These are phyloP conservation scores for Rubia peregrina DNA, from an alignment of 305 asterid species.

Conservation along the genomic window DNA sequence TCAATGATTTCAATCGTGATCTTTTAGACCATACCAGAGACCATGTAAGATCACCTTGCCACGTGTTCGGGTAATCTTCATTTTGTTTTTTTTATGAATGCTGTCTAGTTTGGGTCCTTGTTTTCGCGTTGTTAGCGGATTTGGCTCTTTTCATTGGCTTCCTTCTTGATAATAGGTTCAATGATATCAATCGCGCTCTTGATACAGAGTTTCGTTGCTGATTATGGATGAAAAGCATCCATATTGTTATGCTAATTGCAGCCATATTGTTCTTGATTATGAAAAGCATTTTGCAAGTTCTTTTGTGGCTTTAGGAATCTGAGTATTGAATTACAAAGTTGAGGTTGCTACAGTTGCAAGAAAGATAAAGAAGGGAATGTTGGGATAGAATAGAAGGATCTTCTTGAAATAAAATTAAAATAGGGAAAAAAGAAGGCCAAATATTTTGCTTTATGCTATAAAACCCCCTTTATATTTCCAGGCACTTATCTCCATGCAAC, in stretches of 20 bases:
- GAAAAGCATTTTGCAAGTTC: background rate
- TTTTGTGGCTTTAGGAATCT: constrained; percentile 9
- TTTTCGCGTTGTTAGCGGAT: background rate
- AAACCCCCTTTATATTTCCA: constrained; percentile 42
- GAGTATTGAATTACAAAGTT: constrained; percentile 24
- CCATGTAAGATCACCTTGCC: constrained; percentile 23
- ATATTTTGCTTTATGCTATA: constrained; percentile 48
- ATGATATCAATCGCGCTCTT: constrained; percentile 29
- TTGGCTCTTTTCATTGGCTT: background rate
- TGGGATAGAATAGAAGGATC: constrained; percentile 31
- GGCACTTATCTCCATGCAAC: constrained; percentile 49
- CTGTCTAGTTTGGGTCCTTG: background rate
- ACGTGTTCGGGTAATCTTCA: background rate
- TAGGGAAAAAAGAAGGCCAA: constrained; percentile 23
- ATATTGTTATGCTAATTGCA: background rate
- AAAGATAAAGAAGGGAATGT: constrained; percentile 48
- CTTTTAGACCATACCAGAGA: constrained; percentile 54
- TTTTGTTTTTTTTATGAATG: background rate
- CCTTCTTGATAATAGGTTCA: background rate
- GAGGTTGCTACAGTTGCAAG: constrained; percentile 52
- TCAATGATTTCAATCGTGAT: constrained; percentile 16
- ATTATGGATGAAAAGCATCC: background rate
- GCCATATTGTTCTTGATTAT: background rate
- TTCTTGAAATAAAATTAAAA: constrained; percentile 10
- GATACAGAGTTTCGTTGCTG: background rate